Base-by-base conservation (phyloP, 1,284 basidiomycete genomes). In the Malassezia dermatis region DNA sequence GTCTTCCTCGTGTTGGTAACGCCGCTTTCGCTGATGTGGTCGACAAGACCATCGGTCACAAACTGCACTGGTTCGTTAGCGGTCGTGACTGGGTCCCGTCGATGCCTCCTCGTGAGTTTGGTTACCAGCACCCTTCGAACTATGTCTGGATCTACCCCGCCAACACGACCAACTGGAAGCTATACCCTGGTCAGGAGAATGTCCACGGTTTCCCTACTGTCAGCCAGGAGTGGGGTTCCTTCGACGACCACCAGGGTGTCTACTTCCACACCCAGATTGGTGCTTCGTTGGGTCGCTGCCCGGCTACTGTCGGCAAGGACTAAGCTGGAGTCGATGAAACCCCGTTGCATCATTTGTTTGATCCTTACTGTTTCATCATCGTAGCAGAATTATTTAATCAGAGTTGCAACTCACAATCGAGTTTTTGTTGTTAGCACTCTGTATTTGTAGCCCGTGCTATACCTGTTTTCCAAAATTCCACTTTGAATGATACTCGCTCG, bases 131-230 rank as follows among this genome's bases (percentile, higher is more conserved):
- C 28, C 24, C 60, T 3, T 56, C 53, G 24, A 65, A 64, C 17
- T 62, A 67, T 51, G 56, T 69, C 46, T 70, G 63, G 63, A 62
- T 67, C 56, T 63, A 61, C 51, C 62, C 66, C 8, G 56, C 51
- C 31, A 63, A 65, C 55, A 48, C 48, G 40, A 61, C 59, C 32
- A 49, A 55, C 17, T 63, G 58, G 32, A 57, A 60, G 23, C 51
- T 39, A 23, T 70, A 62, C 54, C 66, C 66, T n/a, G 68, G 66
- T n/a, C 61, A 67, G 52, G 66, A 70, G 63, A 70, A 70, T 58
- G 23, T 59, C 17, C 61, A 68, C 46, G 67, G 67, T 49, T 60
- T 56, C 43, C 58, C 54, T 39, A 37, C 32, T 15, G 34, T 48
- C 1, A 26, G n/a, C 31, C 37, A 39, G 8, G 47, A 59, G 41